Conservation (phyloP, 768 basidiomycete genomes). For the Pleurotus sapidus region DNA sequence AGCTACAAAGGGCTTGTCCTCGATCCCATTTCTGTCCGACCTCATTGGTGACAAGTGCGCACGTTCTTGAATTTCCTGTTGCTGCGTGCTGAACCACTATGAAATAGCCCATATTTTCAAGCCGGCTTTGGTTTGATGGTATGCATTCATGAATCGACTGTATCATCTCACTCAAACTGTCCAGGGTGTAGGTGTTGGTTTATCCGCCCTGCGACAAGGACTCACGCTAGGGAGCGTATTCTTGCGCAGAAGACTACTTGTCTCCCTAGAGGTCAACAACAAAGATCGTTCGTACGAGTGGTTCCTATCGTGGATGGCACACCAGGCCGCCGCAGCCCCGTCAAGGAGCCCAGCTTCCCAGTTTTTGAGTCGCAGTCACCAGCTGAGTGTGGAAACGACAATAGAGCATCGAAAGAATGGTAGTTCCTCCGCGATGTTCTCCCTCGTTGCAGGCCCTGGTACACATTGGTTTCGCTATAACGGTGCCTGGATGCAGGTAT, state of each 20-base stretch:
- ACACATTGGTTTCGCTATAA: slow-evolving; percentile 89
- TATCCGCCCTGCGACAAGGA: slow-evolving; percentile 73
- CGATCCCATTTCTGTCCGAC: slow-evolving; percentile 27
- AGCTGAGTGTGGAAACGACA: slow-evolving; percentile 91
- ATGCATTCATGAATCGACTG: slow-evolving; percentile 8
- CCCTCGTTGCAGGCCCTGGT: slow-evolving; percentile 94
- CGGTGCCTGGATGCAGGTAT: slow-evolving; percentile 94
- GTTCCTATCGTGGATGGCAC: slow-evolving; percentile 96
- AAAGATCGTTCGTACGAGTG: slow-evolving; percentile 94
- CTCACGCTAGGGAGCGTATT: slow-evolving; percentile 66
- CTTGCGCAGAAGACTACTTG: slow-evolving; percentile 86
- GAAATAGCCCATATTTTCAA: slow-evolving; percentile 88
- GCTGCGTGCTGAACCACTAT: background rate
- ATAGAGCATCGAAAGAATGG: slow-evolving; percentile 90
- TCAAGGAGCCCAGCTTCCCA: background rate
- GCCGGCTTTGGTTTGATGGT: slow-evolving; percentile 99
- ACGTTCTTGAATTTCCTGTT: slow-evolving; percentile 5
- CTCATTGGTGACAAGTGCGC: slow-evolving; percentile 70
- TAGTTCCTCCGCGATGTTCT: slow-evolving; percentile 85
- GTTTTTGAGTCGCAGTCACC: slow-evolving; percentile 74
- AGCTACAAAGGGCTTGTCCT: background rate
- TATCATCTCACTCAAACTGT: slow-evolving; percentile 8
- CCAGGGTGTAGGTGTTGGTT: slow-evolving; percentile 88
- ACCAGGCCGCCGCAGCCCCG: slow-evolving; percentile 43
- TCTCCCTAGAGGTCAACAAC: slow-evolving; percentile 94